phyloP scores from a whole-genome alignment of 148 eudicot species.

The Polygonum maritimum region DNA sequence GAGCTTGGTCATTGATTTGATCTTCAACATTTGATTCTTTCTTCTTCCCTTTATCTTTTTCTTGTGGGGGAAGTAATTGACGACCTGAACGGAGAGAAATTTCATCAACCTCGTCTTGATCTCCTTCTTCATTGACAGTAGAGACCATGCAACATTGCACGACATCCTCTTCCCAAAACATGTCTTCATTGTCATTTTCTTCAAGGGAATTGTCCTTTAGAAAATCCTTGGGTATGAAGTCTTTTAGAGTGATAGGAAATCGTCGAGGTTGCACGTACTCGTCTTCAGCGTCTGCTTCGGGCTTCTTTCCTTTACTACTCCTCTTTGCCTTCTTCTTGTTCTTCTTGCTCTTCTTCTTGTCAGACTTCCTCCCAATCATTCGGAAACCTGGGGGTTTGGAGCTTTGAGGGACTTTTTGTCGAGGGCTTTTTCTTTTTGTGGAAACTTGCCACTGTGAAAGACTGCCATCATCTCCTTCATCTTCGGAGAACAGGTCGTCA shows the following conservation, averaged over 20 bases:
- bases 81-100: not conserved
- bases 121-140: not conserved
- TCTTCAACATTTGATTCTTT: not conserved
- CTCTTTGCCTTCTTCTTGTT: not conserved
- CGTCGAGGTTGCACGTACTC: not conserved
- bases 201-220: not conserved
- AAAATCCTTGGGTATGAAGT: not conserved
- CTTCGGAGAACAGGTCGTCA: not conserved
- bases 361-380: not conserved
- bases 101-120: not conserved
- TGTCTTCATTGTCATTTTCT: not conserved
- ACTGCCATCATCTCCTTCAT: no score
- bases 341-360: not conserved
- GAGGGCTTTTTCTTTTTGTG: constrained; percentile 6
- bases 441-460: no score
- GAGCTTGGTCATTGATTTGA: no score
- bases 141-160: not conserved
- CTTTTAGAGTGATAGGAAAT: not conserved
- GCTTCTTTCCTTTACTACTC: not conserved
- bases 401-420: no score
- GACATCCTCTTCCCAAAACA: not conserved
- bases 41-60: not conserved
- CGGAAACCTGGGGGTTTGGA: not conserved
- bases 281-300: not conserved
- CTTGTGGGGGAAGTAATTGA: not conserved